Base-by-base conservation (phyloP, 257 asterid species). In the Ehretia macrophylla region DNA sequence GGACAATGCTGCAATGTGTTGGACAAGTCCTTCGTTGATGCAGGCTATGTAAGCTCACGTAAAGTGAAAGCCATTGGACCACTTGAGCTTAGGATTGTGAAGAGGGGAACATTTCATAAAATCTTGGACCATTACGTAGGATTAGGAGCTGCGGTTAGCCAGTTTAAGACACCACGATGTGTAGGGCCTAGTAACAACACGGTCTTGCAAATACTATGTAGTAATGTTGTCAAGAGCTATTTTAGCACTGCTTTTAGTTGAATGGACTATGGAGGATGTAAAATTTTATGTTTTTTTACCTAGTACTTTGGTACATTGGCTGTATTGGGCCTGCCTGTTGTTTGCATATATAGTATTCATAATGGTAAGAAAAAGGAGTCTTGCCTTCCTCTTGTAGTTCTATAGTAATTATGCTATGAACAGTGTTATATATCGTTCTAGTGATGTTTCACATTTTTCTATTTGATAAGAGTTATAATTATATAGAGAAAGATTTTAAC, bases 161-260 rank as follows among this genome's bases (percentile, higher is more conserved):
- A 93, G 84, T 93, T 88, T 85, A 93, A 93, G 72, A 89, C 96
- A 5, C 99, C 99, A 4, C 57, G 99, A 10, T 93, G 96, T 27
- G 84, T 93, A 19, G 91, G 94, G 5, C 80, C 86, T 5, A 67
- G 68, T 8, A 93, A 93, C 59, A 46, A 9, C 40, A 46, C 69
- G 0, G 79, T 93, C 66, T 67, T 93, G 61, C 83, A 83, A 40
- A 86, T 93, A 51, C 79, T 92, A 20, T 65, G 73, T 10, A 72
- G 32, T 22, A 85, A 83, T 63, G 81, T 59, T 51, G 86, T 64
- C 12, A 72, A 78, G 79, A 86, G 83, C 79, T 92, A 78, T 73
- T 84, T 81, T 38, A 92, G 99, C 71, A 70, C 86, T 40, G 95
- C 96, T 27, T 27, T 27, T 27, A 27, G 35, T 27, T 27, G 35